Percentiles rank a stretch among this genome's conserved stretches.
These are phyloP conservation scores for Byssochlamys sp. DNA, from an alignment of 2,329 filamentous ascomycete species.

Conservation along the genomic window DNA sequence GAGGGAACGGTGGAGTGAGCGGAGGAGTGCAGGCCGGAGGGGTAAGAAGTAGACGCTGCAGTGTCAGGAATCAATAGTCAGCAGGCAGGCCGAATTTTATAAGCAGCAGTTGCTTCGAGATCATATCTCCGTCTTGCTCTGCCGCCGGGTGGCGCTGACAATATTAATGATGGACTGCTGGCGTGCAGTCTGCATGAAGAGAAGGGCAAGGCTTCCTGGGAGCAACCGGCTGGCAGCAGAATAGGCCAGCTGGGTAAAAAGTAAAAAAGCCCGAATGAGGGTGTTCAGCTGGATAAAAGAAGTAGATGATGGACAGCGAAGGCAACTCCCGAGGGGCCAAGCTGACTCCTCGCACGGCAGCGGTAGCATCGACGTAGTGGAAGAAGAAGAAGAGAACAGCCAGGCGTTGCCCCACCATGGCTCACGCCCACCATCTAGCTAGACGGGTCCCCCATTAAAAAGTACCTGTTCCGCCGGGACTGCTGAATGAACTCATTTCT, in stretches of 20 bases:
- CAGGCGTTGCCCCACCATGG: slow-evolving; percentile 4
- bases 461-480: slow-evolving; percentile 6
- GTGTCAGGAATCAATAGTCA: background rate
- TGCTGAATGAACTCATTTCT: slow-evolving; percentile 7
- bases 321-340: background rate
- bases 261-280: background rate
- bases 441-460: slow-evolving; percentile 1
- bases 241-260: background rate
- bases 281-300: background rate
- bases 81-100: background rate
- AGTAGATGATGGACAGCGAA: background rate
- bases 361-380: slow-evolving; percentile 10
- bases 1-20: background rate
- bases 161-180: background rate
- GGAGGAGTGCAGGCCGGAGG: background rate
- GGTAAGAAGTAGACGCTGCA: background rate
- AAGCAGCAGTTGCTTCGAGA: background rate
- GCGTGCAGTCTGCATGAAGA: background rate
- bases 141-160: background rate
- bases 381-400: background rate
- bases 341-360: background rate
- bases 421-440: slow-evolving; percentile 2
- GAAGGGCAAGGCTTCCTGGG: background rate
- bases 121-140: background rate
- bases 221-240: background rate